Evolutionary conservation across 495 filamentous ascomycete species (phyloP).

Genomic region (Chaetomium tenue): DNA sequence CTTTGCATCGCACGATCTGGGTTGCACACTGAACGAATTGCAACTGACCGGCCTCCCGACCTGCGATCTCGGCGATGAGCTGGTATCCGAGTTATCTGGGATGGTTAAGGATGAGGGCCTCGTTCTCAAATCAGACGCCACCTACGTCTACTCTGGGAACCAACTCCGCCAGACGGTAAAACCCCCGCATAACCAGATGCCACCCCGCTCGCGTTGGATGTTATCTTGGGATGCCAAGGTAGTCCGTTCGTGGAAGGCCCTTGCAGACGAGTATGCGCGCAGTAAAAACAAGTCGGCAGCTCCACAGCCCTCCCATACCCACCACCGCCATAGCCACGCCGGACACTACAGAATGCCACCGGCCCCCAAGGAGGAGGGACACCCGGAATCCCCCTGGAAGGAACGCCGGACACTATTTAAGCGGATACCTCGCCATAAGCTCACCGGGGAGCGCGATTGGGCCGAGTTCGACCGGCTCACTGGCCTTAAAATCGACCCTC

Average conservation of each 20-base stretch:
- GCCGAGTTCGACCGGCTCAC: conserved; percentile 44
- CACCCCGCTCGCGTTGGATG: too few relatives aligned
- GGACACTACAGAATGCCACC: conserved; percentile 29
- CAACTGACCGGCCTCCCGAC: conserved; percentile 43
- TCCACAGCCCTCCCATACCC: neutral
- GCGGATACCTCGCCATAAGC: conserved; percentile 36
- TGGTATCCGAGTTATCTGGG: conserved; percentile 38
- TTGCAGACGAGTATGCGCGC: conserved; percentile 24
- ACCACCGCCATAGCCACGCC: conserved; percentile 17
- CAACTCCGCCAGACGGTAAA: conserved; percentile 30
- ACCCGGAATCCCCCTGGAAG: conserved; percentile 40
- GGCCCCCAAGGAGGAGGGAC: conserved; percentile 41
- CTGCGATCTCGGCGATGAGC: conserved; percentile 36
- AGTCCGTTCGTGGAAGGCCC: conserved; percentile 36
- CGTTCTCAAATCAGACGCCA: conserved; percentile 36
- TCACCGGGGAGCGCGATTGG: conserved; percentile 40
- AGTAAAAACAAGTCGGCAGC: neutral
- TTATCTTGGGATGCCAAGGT: conserved; percentile 27
- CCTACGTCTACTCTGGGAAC: conserved; percentile 36
- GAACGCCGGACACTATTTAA: conserved; percentile 47
- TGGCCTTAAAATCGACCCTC: conserved; percentile 32
- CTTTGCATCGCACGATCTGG: conserved; percentile 44
- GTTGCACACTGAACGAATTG: conserved; percentile 46
- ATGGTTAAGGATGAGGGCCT: conserved; percentile 49
- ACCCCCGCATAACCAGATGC: conserved; percentile 21